A percentile compares a stretch with the other conserved stretches of the same genome.
Conservation (phyloP, 192 early-diverging fungal genomes). For the Pilaira anomala region DNA sequence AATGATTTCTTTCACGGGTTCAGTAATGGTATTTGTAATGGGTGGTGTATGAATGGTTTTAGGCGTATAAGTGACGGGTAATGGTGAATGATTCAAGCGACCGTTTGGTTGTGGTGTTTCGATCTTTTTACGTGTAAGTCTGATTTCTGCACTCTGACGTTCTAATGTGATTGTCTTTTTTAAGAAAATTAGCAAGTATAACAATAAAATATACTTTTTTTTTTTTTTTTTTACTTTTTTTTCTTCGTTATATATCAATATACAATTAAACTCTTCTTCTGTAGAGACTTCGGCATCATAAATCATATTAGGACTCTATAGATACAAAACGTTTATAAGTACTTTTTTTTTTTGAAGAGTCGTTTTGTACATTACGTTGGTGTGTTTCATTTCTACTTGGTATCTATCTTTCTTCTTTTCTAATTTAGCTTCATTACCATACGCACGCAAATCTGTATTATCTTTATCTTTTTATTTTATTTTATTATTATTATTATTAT, state of each 20-base stretch:
- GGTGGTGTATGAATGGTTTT: too few relatives aligned
- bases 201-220: neutral
- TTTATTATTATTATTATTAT: neutral
- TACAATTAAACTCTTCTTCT: slow-evolving; percentile 11
- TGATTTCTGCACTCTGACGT: slow-evolving; percentile 5
- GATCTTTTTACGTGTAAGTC: slow-evolving; percentile 31
- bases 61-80: too few relatives aligned
- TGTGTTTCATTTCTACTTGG: slow-evolving; percentile 5
- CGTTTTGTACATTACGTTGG: neutral
- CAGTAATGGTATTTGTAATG: too few relatives aligned
- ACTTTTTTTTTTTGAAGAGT: neutral
- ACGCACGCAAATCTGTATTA: neutral
- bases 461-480: too few relatives aligned
- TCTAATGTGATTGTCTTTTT: slow-evolving; percentile 12
- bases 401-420: slow-evolving; percentile 10
- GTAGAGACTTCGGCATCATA: slow-evolving; percentile 4
- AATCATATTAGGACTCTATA: slow-evolving; percentile 1
- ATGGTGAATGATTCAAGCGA: too few relatives aligned
- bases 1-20: too few relatives aligned
- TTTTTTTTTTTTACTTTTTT: slow-evolving; percentile 3
- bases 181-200: too few relatives aligned
- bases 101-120: slow-evolving; percentile 20
- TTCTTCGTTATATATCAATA: slow-evolving; percentile 11
- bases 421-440: neutral
- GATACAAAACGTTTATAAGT: neutral